A percentile compares a stretch with the other conserved stretches of the same genome.
Conservation (phyloP, 257 asterid genomes). For the Solanum bulbocastanum region DNA sequence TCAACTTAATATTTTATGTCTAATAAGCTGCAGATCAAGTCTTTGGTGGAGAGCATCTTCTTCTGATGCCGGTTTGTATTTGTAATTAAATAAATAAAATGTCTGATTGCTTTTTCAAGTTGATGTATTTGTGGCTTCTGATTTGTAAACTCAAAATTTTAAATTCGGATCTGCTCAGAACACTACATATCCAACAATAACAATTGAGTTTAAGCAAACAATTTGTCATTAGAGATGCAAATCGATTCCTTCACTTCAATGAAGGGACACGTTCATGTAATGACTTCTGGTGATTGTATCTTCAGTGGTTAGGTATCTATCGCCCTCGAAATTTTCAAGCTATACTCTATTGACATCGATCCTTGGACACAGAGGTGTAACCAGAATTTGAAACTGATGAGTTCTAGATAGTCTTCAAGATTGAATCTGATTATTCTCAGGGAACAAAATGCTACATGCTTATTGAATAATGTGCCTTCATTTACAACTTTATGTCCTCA, state of each 20-base stretch:
- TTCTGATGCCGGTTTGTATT: too few species aligned
- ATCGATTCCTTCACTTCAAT: conserved; percentile 57
- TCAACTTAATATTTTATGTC: not conserved
- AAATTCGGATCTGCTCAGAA: not conserved
- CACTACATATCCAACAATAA: not conserved
- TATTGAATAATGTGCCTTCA: not conserved
- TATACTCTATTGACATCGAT: not conserved
- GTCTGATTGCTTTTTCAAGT: too few species aligned
- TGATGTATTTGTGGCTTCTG: too few species aligned
- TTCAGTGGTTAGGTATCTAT: not conserved
- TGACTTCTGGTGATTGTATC: conserved; percentile 45
- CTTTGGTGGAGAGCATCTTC: too few species aligned
- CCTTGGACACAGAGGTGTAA: not conserved
- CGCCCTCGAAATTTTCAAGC: not conserved
- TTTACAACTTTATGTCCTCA: not conserved
- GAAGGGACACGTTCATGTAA: conserved; percentile 52
- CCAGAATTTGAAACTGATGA: not conserved
- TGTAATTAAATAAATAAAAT: too few species aligned
- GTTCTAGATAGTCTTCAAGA: not conserved
- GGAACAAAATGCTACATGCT: not conserved
- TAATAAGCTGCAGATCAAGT: too few species aligned
- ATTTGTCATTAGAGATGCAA: conserved; percentile 58
- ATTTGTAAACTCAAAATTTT: not conserved
- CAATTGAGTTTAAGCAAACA: not conserved
- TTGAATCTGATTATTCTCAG: not conserved